These are phyloP conservation scores for Amphicarpaea edgeworthii DNA, from an alignment of 306 rosid species.

Conservation along the genomic window DNA sequence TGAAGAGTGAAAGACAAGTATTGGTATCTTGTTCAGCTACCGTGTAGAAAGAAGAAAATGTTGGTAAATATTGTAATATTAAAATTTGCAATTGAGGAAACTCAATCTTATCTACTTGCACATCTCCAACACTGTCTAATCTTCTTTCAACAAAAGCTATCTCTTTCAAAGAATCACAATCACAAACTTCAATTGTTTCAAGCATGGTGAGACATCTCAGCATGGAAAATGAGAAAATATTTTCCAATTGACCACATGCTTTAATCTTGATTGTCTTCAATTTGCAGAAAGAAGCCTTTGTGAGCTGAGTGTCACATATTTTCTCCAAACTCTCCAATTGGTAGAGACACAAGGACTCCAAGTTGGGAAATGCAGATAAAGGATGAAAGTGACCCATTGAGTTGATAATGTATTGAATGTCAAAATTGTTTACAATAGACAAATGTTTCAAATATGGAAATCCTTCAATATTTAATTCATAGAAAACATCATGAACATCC, in stretches of 20 bases:
- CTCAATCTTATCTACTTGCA: not conserved
- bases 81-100: conserved; percentile 3
- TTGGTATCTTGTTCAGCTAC: not conserved
- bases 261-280: conserved; percentile 38
- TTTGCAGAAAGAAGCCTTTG: conserved; percentile 25
- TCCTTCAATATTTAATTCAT: conserved; percentile 34
- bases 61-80: conserved; percentile 2
- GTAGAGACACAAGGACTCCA: conserved; percentile 41
- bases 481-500: conserved; percentile 37
- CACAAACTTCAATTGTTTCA: conserved; percentile 44
- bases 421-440: conserved; percentile 28
- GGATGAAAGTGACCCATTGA: too few species aligned
- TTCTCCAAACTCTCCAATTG: conserved; percentile 28
- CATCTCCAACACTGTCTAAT: not conserved
- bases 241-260: conserved; percentile 14
- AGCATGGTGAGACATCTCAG: conserved; percentile 35
- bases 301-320: conserved; percentile 35
- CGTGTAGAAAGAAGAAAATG: not conserved
- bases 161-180: conserved; percentile 30
- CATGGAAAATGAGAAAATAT: conserved; percentile 32
- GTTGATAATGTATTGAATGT: conserved; percentile 16
- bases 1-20: conserved; percentile 11
- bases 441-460: conserved; percentile 50
- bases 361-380: conserved; percentile 29
- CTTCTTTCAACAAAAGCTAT: conserved; percentile 19